These are phyloP conservation scores for Chaetomium cochliodes DNA, from an alignment of 495 filamentous ascomycete genomes.

Conservation along the genomic window DNA sequence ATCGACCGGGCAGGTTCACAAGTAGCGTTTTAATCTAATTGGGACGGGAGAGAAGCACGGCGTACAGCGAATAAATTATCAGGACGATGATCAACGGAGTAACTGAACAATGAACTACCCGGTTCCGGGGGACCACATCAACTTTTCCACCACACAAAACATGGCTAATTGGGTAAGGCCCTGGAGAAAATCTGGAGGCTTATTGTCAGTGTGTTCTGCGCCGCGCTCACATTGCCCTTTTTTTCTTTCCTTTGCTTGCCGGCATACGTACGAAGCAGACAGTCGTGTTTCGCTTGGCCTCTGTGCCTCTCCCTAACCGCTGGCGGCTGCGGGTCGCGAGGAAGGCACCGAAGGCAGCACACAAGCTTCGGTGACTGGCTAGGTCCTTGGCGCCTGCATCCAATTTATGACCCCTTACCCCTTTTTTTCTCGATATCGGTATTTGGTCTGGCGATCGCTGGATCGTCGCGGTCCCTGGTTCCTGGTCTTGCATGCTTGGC, in stretches of 20 bases:
- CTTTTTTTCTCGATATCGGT: not conserved
- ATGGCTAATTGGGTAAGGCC: not conserved
- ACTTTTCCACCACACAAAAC: not conserved
- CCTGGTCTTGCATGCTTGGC: not conserved
- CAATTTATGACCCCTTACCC: not conserved
- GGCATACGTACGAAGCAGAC: too few species aligned
- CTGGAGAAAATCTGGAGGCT: too few species aligned
- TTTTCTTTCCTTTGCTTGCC: too few species aligned
- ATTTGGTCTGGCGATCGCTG: constrained; percentile 3
- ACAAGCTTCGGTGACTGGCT: not conserved
- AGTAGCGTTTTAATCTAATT: not conserved
- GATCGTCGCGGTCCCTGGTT: not conserved
- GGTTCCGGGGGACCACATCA: not conserved
- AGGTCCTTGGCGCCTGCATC: not conserved
- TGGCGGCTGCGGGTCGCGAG: not conserved
- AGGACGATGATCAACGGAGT: not conserved
- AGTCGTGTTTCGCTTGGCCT: too few species aligned
- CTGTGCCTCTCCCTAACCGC: not conserved
- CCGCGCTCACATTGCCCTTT: too few species aligned
- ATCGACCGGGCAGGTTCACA: not conserved
- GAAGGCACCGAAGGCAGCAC: not conserved
- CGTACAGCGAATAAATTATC: not conserved
- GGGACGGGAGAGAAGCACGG: not conserved
- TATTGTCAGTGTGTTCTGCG: too few species aligned
- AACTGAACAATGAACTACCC: not conserved